Base-by-base conservation (phyloP, 345 rosid species). In the Cardamine resedifolia region DNA sequence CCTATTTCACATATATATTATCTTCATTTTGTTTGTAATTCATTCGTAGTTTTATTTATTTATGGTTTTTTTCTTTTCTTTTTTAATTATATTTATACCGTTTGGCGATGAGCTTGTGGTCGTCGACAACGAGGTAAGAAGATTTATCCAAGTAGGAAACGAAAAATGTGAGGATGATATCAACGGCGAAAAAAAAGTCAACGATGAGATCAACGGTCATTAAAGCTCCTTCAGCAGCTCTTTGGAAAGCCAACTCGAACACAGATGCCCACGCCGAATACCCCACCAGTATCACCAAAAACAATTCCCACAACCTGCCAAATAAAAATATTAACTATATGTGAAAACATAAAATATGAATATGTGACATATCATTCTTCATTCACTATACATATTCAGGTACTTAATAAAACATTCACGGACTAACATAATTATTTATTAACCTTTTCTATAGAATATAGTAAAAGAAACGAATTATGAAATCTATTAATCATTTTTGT, bases 211-310 rank as follows among this genome's bases (percentile, higher is more conserved):
- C 99, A 56, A 86, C 55, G 44, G 66, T 44, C 76, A 80, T 2
- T 5, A 95, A 83, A 12, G 75, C 63, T 12, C 92, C 96, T 1
- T 82, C 81, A 0, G 86, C 79, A 2, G 86, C 85, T 78, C 36
- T 86, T 38, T 31, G 81, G 74, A 95, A 95, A 2, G 97, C 97
- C 5, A 95, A 64, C 79, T 89, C 96, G 30, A 95, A 95, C 1
- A 84, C 80, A 15, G 97, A 85, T 48, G 90, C 89, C 99, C 99
- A 95, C n/a, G 96, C 90, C 0, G 96, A 89, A 84, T 95, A 91
- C 0, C 85, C 74, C 64, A 91, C 96, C 65, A 95, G 70, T 16
- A 72, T 71, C 70, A 91, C 96, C 23, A 95, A 82, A 57, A 84
- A 83, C 9, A 93, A 79, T 58, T 91, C 91, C 99, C 99, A 91